Percentiles rank a stretch among this genome's conserved stretches.
phyloP scores from a whole-genome alignment of 306 rosid species.

The Vigna reflexopilosa region DNA sequence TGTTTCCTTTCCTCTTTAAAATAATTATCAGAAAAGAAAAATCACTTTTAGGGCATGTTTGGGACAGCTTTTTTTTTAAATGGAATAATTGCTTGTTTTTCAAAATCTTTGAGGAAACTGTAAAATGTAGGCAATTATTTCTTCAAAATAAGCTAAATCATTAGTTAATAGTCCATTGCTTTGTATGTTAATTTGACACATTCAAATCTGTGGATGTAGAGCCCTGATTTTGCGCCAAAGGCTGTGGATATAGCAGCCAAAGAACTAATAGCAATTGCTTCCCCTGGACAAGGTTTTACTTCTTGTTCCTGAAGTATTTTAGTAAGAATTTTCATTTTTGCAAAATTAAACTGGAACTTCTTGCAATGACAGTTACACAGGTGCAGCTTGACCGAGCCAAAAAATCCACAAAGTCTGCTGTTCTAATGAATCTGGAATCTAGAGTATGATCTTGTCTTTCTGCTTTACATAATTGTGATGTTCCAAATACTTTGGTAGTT shows the following conservation, averaged over 20 bases:
- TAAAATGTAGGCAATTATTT: neutral
- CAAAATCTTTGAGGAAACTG: neutral
- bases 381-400: constrained; percentile 92
- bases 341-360: constrained; percentile 5
- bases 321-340: neutral
- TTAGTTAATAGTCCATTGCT: constrained; percentile 4
- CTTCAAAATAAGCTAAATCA: neutral
- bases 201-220: constrained; percentile 56
- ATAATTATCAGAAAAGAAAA: neutral
- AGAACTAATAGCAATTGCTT: constrained; percentile 79
- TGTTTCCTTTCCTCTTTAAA: neutral
- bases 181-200: constrained; percentile 26
- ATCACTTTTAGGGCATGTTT: neutral
- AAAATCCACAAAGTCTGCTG: constrained; percentile 86
- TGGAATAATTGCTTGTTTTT: neutral
- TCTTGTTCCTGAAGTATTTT: constrained; percentile 24
- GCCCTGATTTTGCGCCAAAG: constrained; percentile 67
- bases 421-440: constrained; percentile 96
- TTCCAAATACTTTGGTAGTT: neutral
- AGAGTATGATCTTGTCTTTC: constrained; percentile 62
- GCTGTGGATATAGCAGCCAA: constrained; percentile 80
- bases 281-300: constrained; percentile 83
- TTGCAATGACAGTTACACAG: constrained; percentile 66
- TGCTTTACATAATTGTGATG: constrained; percentile 18
- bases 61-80: neutral